Base-by-base conservation (phyloP, 306 rosid species). In the Glycine latifolia region DNA sequence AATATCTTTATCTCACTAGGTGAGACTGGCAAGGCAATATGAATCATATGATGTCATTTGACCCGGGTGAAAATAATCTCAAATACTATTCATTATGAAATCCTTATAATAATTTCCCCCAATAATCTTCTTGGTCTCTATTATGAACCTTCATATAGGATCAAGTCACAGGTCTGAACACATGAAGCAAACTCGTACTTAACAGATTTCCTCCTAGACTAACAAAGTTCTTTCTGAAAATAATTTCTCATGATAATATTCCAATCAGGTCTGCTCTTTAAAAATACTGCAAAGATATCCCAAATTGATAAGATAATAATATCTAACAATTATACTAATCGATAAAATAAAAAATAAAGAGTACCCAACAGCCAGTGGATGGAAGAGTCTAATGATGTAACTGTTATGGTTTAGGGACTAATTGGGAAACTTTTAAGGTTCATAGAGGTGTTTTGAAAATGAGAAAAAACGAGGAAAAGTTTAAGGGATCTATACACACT, bases 321-420 rank as follows among this genome's bases (percentile, higher is more conserved):
- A 26, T 26, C 46, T 43, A 43, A 43, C 46, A 43, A 43, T 6
- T 56, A 55, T 15, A 31, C 11, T 55, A 55, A 55, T 55, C 11
- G 55, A 50, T 12, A 50, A 50, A 50, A 10, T 10, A 50, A 56
- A 0, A 49, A 49, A 39, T 4, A 4, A 37, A 14, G 69, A 3
- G 69, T n/a, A 75, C 70, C 47, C 12, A 37, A 47, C 33, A 26
- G 71, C 71, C 14, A 13, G 60, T 8, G 49, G 80, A 26, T 46
- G 15, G 65, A 54, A 73, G 35, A 47, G 16, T 79, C 62, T 43
- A 69, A 11, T 43, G 68, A 46, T 69, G 76, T 56, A 37, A 15
- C 66, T 37, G 43, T 63, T 52, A 14, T 48, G 35, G 58, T 35
- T 77, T 77, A 10, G 43, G 52, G 73, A 35, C 63, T 50, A 63